phyloP scores from a whole-genome alignment of 1,284 basidiomycete species.

The Austroboletus olivaceoglutinosus region DNA sequence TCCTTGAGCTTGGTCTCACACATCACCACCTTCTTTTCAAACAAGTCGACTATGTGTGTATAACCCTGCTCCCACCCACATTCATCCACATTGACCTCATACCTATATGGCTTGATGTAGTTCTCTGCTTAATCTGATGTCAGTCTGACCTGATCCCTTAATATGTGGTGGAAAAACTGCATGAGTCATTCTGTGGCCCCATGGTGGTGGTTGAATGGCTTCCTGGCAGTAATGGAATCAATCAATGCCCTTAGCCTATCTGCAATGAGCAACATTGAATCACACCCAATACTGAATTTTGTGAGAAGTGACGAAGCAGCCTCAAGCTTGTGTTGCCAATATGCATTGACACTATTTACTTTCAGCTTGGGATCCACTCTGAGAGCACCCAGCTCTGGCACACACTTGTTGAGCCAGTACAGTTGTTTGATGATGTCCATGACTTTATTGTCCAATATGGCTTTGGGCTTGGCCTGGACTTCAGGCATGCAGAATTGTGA shows the following conservation, averaged over 20 bases:
- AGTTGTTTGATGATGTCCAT: constrained; percentile 97
- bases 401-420: constrained; percentile 93
- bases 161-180: constrained; percentile 88
- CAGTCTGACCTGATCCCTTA: constrained; percentile 88
- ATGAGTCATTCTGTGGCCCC: constrained; percentile 85
- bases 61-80: constrained; percentile 91
- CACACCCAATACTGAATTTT: constrained; percentile 95
- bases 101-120: constrained; percentile 99
- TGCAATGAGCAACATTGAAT: constrained; percentile 92
- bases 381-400: constrained; percentile 72
- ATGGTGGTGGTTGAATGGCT: constrained; percentile 93
- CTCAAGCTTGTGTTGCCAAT: constrained; percentile 96
- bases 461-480: constrained; percentile 85
- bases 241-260: constrained; percentile 89
- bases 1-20: constrained; percentile 87
- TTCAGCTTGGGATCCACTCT: constrained; percentile 71
- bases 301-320: constrained; percentile 90
- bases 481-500: constrained; percentile 86
- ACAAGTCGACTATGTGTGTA: constrained; percentile 69
- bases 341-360: constrained; percentile 82
- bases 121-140: constrained; percentile 99
- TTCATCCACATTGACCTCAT: constrained; percentile 88
- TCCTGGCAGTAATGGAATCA: constrained; percentile 81
- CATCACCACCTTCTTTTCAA: constrained; percentile 81
- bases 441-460: constrained; percentile 92